Evolutionary conservation across 2,329 filamentous ascomycete species (phyloP).

Genomic region (Cercospora beticola): DNA sequence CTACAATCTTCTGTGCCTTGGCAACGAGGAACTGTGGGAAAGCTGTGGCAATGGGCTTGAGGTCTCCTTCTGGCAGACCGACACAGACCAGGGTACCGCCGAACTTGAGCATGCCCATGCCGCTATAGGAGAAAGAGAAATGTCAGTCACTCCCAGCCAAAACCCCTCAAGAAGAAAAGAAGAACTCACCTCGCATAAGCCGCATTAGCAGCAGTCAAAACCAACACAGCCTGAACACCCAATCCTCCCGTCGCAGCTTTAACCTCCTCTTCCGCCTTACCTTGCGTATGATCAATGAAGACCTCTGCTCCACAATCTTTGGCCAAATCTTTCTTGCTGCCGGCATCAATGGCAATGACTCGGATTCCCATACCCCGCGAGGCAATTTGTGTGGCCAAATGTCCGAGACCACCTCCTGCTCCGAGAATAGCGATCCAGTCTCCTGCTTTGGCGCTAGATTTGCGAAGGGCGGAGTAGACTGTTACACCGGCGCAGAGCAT

Average conservation of each 20-base stretch:
- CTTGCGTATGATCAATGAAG: conserved; percentile 63
- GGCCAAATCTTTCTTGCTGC: conserved; percentile 62
- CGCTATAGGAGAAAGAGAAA: conserved; percentile 17
- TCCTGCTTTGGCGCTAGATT: conserved; percentile 58
- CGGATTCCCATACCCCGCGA: conserved; percentile 61
- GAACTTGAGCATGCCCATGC: conserved; percentile 43
- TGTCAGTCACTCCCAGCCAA: neutral
- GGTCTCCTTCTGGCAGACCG: conserved; percentile 50
- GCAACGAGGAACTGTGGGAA: conserved; percentile 44
- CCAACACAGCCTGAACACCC: conserved; percentile 61
- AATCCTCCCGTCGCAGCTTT: conserved; percentile 57
- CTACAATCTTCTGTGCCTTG: conserved; percentile 47
- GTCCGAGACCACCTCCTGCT: conserved; percentile 43
- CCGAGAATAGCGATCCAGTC: conserved; percentile 58
- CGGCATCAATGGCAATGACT: conserved; percentile 65
- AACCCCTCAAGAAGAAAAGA: neutral
- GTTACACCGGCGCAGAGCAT: conserved; percentile 69
- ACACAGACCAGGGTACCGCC: conserved; percentile 47
- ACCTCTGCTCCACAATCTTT: conserved; percentile 63
- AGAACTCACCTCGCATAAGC: conserved; percentile 44
- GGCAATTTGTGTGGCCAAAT: conserved; percentile 63
- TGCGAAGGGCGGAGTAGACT: conserved; percentile 64
- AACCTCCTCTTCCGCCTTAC: conserved; percentile 56
- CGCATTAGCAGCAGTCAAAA: conserved; percentile 51
- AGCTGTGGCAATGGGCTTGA: conserved; percentile 46